Evolutionary conservation across 306 rosid species (phyloP), one percentile per base, ranked within the genome.

Genomic region (Cicer arietinum): DNA sequence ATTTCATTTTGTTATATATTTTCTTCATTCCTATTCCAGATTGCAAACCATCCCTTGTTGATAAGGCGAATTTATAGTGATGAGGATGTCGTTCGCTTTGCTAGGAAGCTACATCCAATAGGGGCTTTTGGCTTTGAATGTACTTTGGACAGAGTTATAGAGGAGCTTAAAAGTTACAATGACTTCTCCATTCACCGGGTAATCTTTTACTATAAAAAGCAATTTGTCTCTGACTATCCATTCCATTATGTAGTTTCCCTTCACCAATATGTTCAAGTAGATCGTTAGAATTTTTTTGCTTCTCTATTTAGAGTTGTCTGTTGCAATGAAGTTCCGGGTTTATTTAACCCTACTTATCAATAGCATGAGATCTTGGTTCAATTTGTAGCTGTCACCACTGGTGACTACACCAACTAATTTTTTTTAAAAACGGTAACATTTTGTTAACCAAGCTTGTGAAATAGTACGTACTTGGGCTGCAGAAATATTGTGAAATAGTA

Each of bases 61-160:
- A 90, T 94, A 76, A 85, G 98, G 93, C 86, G 90, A 43, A 87
- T 91, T 54, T 94, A 94, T 79, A 89, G 80, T 61, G 96, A 94
- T 43, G 95, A 89, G 60, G 98, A 94, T 80, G 97, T 94, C 14
- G 71, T 77, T 82, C 95, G 91, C 86, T 94, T 87, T 90, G 96
- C 95, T 43, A 84, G 83, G 84, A 90, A 78, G 84, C 85, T 94
- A 58, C 90, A 89, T 76, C 95, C 95, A 1, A 7, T 90, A 43
- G 97, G 98, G 68, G 98, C 90, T 72, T 94, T 94, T 91, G 98
- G 97, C 73, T 87, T 86, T 80, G 98, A 94, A 81, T 94, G 97
- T 89, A 82, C 92, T 30, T 61, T 91, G 80, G 98, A 91, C 80
- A 91, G 88, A 83, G 98, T 91, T 66, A 86, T 85, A 59, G 92